Base-by-base conservation (phyloP, 805 yeast species). In the Metschnikowia corniflorae region DNA sequence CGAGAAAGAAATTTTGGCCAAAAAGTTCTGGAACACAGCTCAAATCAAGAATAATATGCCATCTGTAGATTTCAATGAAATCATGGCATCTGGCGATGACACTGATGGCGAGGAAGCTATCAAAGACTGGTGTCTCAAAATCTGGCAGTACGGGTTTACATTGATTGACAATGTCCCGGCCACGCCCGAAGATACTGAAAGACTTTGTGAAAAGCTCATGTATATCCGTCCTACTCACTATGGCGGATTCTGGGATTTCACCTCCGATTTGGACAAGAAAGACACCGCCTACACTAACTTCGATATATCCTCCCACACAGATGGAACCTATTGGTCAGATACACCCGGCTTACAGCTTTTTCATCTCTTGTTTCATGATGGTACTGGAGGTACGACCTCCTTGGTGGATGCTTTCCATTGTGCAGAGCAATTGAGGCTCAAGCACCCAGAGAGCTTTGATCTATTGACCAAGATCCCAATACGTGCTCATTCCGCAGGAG, bases 231-330 rank as follows among this genome's bases (percentile, higher is more conserved):
- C 79, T 17, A 81, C 88, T 2, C 88, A 81, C 53, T 81, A 82
- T 47, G 87, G 86, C n/a, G 86, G 84, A 1, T 80, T 82, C 59
- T 82, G 87, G 86, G 86, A 80, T 53, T 81, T 82, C 57, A 81
- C 87, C 8, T 70, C 84, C 4, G 84, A 81, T 50, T 61, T 81
- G 50, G 69, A 79, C 30, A 78, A 75, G 60, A 74, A 76, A 40
- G 88, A 81, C 51, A 79, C 85, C 4, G 88, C 88, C 3, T 81
- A 81, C 54, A 80, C 86, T 12, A 78, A 79, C 49, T 65, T 80
- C 37, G 82, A 77, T 43, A 75, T 81, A 33, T 74, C 75, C 6
- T 60, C 75, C 8, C 88, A 81, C 50, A 80, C 86, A 2, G 87
- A 81, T 54, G 87, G 87, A 5, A 81, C 86, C 2, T 82, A 81